Conservation (phyloP, 495 filamentous ascomycete genomes). For the Parmelia sp. region DNA sequence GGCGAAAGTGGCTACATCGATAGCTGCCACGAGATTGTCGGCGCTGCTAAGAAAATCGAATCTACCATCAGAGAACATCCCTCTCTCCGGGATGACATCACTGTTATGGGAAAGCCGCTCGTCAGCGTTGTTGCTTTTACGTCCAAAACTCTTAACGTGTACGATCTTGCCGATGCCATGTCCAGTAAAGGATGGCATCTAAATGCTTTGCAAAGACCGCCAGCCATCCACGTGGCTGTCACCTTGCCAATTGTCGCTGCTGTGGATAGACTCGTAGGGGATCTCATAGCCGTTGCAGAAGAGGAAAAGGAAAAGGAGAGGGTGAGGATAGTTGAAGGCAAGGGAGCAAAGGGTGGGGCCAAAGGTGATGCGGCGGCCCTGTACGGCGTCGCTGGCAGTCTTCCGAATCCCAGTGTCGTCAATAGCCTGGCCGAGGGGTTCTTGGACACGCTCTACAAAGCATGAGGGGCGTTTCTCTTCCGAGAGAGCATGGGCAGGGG, state of each 20-base stretch:
- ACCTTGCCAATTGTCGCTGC: slow-evolving; percentile 81
- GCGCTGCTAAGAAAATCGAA: slow-evolving; percentile 77
- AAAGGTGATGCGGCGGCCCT: slow-evolving; percentile 73
- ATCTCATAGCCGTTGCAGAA: slow-evolving; percentile 73
- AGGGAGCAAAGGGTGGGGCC: slow-evolving; percentile 56
- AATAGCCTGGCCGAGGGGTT: slow-evolving; percentile 86
- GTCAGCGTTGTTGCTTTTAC: slow-evolving; percentile 87
- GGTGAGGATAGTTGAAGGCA: slow-evolving; percentile 63
- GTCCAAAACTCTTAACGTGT: slow-evolving; percentile 68
- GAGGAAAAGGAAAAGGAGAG: slow-evolving; percentile 63
- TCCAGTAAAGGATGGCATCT: slow-evolving; percentile 83
- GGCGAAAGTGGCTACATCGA: slow-evolving; percentile 87
- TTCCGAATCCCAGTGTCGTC: slow-evolving; percentile 93
- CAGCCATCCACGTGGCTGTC: slow-evolving; percentile 95
- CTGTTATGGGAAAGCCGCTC: slow-evolving; percentile 75
- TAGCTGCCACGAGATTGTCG: slow-evolving; percentile 80
- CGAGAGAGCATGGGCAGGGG: neutral
- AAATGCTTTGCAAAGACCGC: slow-evolving; percentile 84
- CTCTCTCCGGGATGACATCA: slow-evolving; percentile 60
- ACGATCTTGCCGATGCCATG: slow-evolving; percentile 85
- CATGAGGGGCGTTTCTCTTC: slow-evolving; percentile 42
- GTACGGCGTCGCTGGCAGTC: slow-evolving; percentile 89
- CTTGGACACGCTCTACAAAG: slow-evolving; percentile 93
- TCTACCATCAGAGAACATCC: slow-evolving; percentile 62
- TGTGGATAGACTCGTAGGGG: slow-evolving; percentile 65